Percentiles rank a stretch among this genome's conserved stretches.
phyloP scores from a whole-genome alignment of 805 yeast genomes.

The Vanderwaltozyma polyspora region DNA sequence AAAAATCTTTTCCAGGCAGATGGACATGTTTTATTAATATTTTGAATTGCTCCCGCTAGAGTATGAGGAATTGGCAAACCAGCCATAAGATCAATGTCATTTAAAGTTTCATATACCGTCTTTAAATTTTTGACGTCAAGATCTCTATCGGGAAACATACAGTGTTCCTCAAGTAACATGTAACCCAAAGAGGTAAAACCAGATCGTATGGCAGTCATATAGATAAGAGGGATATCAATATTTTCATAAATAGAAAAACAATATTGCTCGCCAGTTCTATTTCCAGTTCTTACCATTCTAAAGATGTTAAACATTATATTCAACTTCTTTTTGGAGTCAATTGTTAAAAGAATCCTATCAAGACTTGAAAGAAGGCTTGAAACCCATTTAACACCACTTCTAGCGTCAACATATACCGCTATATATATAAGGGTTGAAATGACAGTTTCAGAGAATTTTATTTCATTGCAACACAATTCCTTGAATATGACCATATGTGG shows the following conservation, averaged over 20 bases:
- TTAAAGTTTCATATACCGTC: slow-evolving; percentile 40
- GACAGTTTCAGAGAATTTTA: background rate
- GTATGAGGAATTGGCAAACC: slow-evolving; percentile 56
- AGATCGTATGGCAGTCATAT: slow-evolving; percentile 6
- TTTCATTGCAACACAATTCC: background rate
- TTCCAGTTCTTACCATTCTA: slow-evolving; percentile 21
- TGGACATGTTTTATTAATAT: slow-evolving; percentile 26
- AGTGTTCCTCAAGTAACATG: slow-evolving; percentile 28
- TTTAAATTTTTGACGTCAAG: slow-evolving; percentile 11
- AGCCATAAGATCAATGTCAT: slow-evolving; percentile 50
- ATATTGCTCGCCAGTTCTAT: slow-evolving; percentile 6
- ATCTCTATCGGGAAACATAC: slow-evolving; percentile 2
- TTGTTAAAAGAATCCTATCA: background rate
- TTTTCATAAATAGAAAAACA: slow-evolving; percentile 12
- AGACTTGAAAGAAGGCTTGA: background rate
- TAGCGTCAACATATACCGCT: slow-evolving; percentile 8
- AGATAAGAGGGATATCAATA: slow-evolving; percentile 10
- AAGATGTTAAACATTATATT: slow-evolving; percentile 16
- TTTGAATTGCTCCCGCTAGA: slow-evolving; percentile 38
- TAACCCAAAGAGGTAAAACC: slow-evolving; percentile 25
- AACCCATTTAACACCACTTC: slow-evolving; percentile 7
- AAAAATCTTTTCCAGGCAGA: slow-evolving; percentile 34
- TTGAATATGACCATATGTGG: slow-evolving; percentile 6
- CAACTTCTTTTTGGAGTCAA: slow-evolving; percentile 5
- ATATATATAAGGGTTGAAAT: slow-evolving; percentile 8